These are phyloP conservation scores for Globisporangium echinulatum DNA, from an alignment of 352 stramenopile species.

Conservation along the genomic window DNA sequence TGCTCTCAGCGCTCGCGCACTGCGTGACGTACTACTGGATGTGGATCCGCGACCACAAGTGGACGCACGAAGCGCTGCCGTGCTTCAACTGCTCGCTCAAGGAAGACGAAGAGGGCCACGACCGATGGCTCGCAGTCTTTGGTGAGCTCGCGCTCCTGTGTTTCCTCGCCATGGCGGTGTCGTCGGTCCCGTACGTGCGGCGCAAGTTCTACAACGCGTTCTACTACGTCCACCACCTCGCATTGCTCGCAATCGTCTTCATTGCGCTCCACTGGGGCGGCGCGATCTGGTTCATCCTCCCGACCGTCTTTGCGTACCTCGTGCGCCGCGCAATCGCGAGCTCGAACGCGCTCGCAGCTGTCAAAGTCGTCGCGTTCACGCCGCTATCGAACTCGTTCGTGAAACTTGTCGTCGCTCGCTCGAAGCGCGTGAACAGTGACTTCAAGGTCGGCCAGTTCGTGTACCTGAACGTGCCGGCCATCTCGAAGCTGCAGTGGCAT, in stretches of 20 bases:
- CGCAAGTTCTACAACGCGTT: slow-evolving; percentile 23
- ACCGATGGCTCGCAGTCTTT: slow-evolving; percentile 20
- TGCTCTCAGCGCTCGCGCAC: slow-evolving; percentile 20
- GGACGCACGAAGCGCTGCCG: slow-evolving; percentile 15
- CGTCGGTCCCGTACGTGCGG: slow-evolving; percentile 25
- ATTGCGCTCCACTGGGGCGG: slow-evolving; percentile 19
- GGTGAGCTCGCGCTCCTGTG: slow-evolving; percentile 16
- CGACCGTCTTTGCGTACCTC: slow-evolving; percentile 25
- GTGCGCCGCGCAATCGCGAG: slow-evolving; percentile 27
- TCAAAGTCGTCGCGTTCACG: slow-evolving; percentile 27
- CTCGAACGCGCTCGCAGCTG: slow-evolving; percentile 36
- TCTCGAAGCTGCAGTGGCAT: slow-evolving; percentile 58
- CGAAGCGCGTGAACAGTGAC: slow-evolving; percentile 20
- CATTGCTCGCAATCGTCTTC: slow-evolving; percentile 19
- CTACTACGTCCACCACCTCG: slow-evolving; percentile 23
- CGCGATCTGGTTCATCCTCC: slow-evolving; percentile 26
- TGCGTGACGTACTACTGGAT: slow-evolving; percentile 15
- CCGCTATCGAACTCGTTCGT: slow-evolving; percentile 33
- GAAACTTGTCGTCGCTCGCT: slow-evolving; percentile 33
- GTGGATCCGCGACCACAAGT: slow-evolving; percentile 16
- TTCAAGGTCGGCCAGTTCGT: slow-evolving; percentile 52
- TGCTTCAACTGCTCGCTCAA: slow-evolving; percentile 25
- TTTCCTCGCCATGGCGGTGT: slow-evolving; percentile 20
- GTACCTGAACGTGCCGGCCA: slow-evolving; percentile 43
- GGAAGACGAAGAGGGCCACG: slow-evolving; percentile 2